These are phyloP conservation scores for Monosporozyma yasuniensis DNA, from an alignment of 805 yeast genomes.

Conservation along the genomic window DNA sequence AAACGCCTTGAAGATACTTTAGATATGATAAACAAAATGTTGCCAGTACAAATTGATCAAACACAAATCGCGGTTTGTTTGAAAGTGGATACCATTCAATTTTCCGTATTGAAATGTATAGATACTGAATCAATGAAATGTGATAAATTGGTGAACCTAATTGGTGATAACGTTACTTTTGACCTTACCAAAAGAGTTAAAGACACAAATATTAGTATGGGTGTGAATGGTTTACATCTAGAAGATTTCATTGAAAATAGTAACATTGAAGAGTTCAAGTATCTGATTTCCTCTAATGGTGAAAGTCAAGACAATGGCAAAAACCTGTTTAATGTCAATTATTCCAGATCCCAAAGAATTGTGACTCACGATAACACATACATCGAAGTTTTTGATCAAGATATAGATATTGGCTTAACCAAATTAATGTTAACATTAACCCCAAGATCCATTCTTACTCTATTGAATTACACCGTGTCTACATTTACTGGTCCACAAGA, in stretches of 20 bases:
- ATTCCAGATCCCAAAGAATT: slow-evolving; percentile 49
- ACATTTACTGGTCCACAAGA: slow-evolving; percentile 80
- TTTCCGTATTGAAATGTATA: slow-evolving; percentile 60
- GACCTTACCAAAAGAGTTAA: slow-evolving; percentile 49
- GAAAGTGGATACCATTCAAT: slow-evolving; percentile 51
- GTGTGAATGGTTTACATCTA: slow-evolving; percentile 55
- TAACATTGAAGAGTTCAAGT: slow-evolving; percentile 51
- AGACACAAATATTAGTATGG: slow-evolving; percentile 58
- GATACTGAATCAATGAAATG: slow-evolving; percentile 51
- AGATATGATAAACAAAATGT: slow-evolving; percentile 33
- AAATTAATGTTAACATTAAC: slow-evolving; percentile 69
- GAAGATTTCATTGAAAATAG: slow-evolving; percentile 66
- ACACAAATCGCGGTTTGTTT: slow-evolving; percentile 65
- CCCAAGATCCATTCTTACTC: slow-evolving; percentile 66
- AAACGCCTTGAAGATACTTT: slow-evolving; percentile 15
- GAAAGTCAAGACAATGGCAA: slow-evolving; percentile 23
- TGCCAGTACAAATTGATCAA: slow-evolving; percentile 41
- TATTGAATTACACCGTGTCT: slow-evolving; percentile 71
- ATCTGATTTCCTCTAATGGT: slow-evolving; percentile 51
- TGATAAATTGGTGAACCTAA: slow-evolving; percentile 60
- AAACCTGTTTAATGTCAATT: slow-evolving; percentile 49
- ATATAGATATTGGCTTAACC: slow-evolving; percentile 61
- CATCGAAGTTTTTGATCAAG: slow-evolving; percentile 71
- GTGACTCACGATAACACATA: slow-evolving; percentile 42
- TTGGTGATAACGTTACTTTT: slow-evolving; percentile 57